Evolutionary conservation across 345 rosid species (phyloP).

Genomic region (Arabis alpina): DNA sequence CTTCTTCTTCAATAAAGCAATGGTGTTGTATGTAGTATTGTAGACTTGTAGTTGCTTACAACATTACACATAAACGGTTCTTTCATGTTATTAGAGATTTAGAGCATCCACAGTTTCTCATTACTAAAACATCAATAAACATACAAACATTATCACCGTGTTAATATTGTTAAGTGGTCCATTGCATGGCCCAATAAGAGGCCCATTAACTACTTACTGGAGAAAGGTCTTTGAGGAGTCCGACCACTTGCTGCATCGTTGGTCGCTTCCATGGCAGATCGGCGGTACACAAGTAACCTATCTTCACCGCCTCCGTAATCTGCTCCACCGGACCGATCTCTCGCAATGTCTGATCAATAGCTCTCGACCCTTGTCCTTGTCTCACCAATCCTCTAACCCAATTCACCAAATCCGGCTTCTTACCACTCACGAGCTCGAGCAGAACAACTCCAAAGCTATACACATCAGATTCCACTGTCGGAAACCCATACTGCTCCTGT

Average conservation of each 20-base stretch:
- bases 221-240: conserved; percentile 83
- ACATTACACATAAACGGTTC: conserved; percentile 19
- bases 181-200: neutral
- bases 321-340: conserved; percentile 54
- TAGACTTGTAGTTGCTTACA: no score
- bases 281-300: conserved; percentile 88
- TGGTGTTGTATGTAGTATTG: conserved; percentile 15
- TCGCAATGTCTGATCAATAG: conserved; percentile 65
- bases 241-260: conserved; percentile 90
- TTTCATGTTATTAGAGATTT: conserved; percentile 2
- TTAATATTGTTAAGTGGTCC: conserved; percentile 17
- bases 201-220: conserved; percentile 16
- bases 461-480: conserved; percentile 78
- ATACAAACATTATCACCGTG: neutral
- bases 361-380: conserved; percentile 56
- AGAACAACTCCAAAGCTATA: conserved; percentile 88
- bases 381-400: conserved; percentile 84
- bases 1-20: conserved; percentile 23
- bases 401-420: conserved; percentile 68
- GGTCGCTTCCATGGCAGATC: conserved; percentile 85
- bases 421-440: conserved; percentile 82
- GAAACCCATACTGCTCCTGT: conserved; percentile 40
- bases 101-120: neutral
- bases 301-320: conserved; percentile 84
- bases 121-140: conserved; percentile 10